Conservation (phyloP, 1,284 basidiomycete genomes). For the Ganoderma boninense region DNA sequence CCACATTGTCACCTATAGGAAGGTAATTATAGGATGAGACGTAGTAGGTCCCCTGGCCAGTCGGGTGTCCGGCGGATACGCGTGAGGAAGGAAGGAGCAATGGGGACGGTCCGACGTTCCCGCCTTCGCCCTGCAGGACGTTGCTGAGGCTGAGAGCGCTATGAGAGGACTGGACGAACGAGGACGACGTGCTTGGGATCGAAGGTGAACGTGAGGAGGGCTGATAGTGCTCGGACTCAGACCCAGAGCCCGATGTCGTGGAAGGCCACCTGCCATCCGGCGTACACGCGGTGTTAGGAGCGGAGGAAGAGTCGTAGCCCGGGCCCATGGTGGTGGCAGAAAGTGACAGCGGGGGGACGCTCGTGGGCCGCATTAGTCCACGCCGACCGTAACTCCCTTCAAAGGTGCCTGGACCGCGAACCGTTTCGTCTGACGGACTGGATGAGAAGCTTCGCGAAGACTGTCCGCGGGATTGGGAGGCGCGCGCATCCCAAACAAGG, state of each 20-base stretch:
- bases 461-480: slow-evolving; percentile 31
- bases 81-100: slow-evolving; percentile 30
- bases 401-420: slow-evolving; percentile 28
- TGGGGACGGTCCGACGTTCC: slow-evolving; percentile 25
- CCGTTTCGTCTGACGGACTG: slow-evolving; percentile 35
- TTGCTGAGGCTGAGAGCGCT: slow-evolving; percentile 31
- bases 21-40: slow-evolving; percentile 36
- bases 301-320: slow-evolving; percentile 36
- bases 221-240: slow-evolving; percentile 36
- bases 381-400: slow-evolving; percentile 37
- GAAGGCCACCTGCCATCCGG: slow-evolving; percentile 45
- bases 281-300: slow-evolving; percentile 45
- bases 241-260: slow-evolving; percentile 37
- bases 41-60: slow-evolving; percentile 33
- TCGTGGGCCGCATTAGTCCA: slow-evolving; percentile 40
- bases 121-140: slow-evolving; percentile 28
- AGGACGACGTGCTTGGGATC: slow-evolving; percentile 32
- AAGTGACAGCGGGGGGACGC: slow-evolving; percentile 42
- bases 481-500: slow-evolving; percentile 58
- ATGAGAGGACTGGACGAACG: slow-evolving; percentile 33
- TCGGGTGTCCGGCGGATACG: slow-evolving; percentile 25
- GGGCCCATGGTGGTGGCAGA: slow-evolving; percentile 33
- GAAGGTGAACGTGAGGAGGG: slow-evolving; percentile 38
- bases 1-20: slow-evolving; percentile 28
- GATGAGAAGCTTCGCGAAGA: slow-evolving; percentile 32